Conservation (phyloP, 495 filamentous ascomycete species). For the Rusavskia elegans region DNA sequence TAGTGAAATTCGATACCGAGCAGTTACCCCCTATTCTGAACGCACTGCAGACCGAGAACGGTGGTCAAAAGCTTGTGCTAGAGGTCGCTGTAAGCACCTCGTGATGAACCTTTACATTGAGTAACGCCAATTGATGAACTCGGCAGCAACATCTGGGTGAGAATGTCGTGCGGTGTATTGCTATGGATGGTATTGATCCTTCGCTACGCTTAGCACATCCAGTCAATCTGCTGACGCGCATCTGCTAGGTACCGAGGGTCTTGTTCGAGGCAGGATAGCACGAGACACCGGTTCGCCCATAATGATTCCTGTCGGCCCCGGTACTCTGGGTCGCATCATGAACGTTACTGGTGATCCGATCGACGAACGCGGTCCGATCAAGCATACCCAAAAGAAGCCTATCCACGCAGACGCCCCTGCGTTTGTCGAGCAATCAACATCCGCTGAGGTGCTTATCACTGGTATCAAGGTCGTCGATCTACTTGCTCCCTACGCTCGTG, state of each 20-base stretch:
- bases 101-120: background rate
- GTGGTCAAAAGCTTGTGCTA: conserved; percentile 85
- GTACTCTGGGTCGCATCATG: conserved; percentile 96
- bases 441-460: conserved; percentile 89
- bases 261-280: conserved; percentile 74
- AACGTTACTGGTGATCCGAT: conserved; percentile 99
- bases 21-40: conserved; percentile 96
- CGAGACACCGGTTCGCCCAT: conserved; percentile 88
- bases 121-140: conserved; percentile 3
- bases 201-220: background rate
- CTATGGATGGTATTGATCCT: conserved; percentile 75
- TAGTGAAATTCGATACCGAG: conserved; percentile 88
- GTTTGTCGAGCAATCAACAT: conserved; percentile 90
- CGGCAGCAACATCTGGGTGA: conserved; percentile 95
- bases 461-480: conserved; percentile 99
- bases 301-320: conserved; percentile 89
- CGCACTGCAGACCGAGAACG: conserved; percentile 80
- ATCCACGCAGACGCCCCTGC: conserved; percentile 87
- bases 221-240: background rate
- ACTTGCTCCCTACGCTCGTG: conserved; percentile 96
- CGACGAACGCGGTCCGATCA: conserved; percentile 97
- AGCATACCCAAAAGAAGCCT: conserved; percentile 67
- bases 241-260: conserved; percentile 86
- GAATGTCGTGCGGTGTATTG: conserved; percentile 98
- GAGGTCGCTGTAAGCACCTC: conserved; percentile 78